A percentile compares a stretch with the other conserved stretches of the same genome.
Conservation (phyloP, 805 yeast species). For the Komagataella pastoris region DNA sequence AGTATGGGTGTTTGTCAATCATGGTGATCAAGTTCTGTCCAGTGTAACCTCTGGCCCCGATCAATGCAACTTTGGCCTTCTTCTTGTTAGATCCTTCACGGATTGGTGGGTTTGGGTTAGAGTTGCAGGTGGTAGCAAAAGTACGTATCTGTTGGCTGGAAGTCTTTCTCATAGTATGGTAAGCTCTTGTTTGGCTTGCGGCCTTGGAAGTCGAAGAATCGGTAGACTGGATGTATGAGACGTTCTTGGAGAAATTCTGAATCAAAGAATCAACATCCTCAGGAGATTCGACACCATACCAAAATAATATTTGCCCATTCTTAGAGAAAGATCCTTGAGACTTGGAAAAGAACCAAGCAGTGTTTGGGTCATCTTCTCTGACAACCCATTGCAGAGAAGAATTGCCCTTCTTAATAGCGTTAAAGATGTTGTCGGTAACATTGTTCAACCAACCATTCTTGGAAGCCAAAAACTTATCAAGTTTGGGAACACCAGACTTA, state of each 20-base stretch:
- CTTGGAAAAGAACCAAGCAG: conserved; percentile 83
- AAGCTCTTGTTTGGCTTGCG: conserved; percentile 36
- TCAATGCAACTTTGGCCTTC: conserved; percentile 71
- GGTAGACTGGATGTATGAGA: conserved; percentile 23
- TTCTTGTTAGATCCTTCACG: conserved; percentile 47
- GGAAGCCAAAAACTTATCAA: conserved; percentile 80
- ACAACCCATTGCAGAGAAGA: conserved; percentile 75
- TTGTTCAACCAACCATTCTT: conserved; percentile 95
- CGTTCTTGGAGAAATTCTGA: conserved; percentile 29
- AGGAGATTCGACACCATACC: conserved; percentile 78
- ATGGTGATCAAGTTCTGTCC: conserved; percentile 86
- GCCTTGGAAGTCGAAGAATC: conserved; percentile 34
- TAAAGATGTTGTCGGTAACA: conserved; percentile 90
- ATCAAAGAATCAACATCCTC: conserved; percentile 51
- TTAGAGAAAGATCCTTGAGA: conserved; percentile 90
- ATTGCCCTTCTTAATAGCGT: conserved; percentile 65
- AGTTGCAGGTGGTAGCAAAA: conserved; percentile 17
- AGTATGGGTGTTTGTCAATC: conserved; percentile 76
- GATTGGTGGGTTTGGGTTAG: conserved; percentile 64
- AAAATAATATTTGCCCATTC: conserved; percentile 81
- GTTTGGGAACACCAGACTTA: conserved; percentile 37
- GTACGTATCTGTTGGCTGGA: conserved; percentile 10
- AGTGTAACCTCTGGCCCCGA: conserved; percentile 97
- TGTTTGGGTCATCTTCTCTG: conserved; percentile 79
- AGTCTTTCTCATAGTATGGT: conserved; percentile 23